phyloP scores from a whole-genome alignment of 31 red algal species.

The Odonthalia washingtoniensis region DNA sequence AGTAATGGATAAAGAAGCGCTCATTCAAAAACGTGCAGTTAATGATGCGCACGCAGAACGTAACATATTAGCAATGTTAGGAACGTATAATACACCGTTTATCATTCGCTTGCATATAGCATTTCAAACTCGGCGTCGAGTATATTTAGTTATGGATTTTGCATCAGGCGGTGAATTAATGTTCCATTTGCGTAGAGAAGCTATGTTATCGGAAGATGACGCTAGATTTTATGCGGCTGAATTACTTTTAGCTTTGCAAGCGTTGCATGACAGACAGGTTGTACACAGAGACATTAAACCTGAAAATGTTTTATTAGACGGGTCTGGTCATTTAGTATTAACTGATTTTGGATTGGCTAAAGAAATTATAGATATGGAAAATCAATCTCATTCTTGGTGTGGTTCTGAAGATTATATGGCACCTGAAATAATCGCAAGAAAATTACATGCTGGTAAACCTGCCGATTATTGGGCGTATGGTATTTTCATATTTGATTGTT shows the following conservation, averaged over 20 bases:
- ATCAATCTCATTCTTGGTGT: slow-evolving; percentile 87
- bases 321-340: slow-evolving; percentile 84
- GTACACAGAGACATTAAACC: slow-evolving; percentile 98
- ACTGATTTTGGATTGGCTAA: slow-evolving; percentile 97
- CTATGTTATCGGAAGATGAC: slow-evolving; percentile 72
- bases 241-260: slow-evolving; percentile 88
- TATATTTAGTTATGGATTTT: slow-evolving; percentile 99
- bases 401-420: slow-evolving; percentile 96
- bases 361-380: slow-evolving; percentile 46
- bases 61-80: slow-evolving; percentile 84
- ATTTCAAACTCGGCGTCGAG: slow-evolving; percentile 80
- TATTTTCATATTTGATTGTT: slow-evolving; percentile 79
- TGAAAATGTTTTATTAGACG: slow-evolving; percentile 92
- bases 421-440: slow-evolving; percentile 83
- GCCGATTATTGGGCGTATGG: slow-evolving; percentile 94
- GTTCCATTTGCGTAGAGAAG: slow-evolving; percentile 79
- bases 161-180: slow-evolving; percentile 92
- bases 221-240: slow-evolving; percentile 91
- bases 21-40: slow-evolving; percentile 72
- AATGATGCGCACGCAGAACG: slow-evolving; percentile 80
- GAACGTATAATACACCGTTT: slow-evolving; percentile 73
- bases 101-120: slow-evolving; percentile 89
- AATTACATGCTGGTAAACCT: slow-evolving; percentile 61
- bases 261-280: slow-evolving; percentile 82
- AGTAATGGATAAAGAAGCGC: slow-evolving; percentile 89